Evolutionary conservation across 768 basidiomycete species (phyloP), one percentile per base, ranked within the genome.

Genomic region (Suillus subalutaceus): DNA sequence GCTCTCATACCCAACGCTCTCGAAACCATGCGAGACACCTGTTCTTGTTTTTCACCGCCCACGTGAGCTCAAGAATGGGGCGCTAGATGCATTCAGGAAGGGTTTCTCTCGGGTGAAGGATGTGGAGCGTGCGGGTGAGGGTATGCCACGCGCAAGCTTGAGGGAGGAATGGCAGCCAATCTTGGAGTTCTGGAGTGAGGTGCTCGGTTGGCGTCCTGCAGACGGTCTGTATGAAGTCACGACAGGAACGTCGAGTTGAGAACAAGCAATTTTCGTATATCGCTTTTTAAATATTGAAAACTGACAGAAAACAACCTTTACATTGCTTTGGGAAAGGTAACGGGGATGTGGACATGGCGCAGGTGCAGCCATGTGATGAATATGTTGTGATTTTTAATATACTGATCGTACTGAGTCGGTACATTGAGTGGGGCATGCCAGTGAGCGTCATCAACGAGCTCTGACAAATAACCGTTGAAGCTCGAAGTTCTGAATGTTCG

Each of bases 131-230:
- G 72, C 65, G 5, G 81, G 79, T 1, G 79, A 81, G 70, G 91
- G 88, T 18, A 97, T 97, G 94, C 93, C 91, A 10, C 78, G 84
- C 4, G 89, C 88, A 37, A 60, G 12, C 12, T 30, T 32, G 8
- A 85, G 79, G 70, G 86, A 87, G 13, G 93, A 95, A 71, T 96
- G 93, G 93, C 85, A 87, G 71, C 88, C 88, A 1, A 84, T 96
- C 56, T 95, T 97, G 92, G 79, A 83, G 65, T 94, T 95, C 76
- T 96, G 94, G 94, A 91, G 93, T 70, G 85, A 88, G 72, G 77
- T 78, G 48, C 78, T 96, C 20, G 80, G 78, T 2, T 83, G 80
- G 67, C 84, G 90, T 71, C 83, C 83, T 68, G 81, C 79, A 12
- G 84, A 88, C 6, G 90, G 88, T 12, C 70, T 91, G 66, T 91